phyloP scores from a whole-genome alignment of 805 yeast species.

The Nakazawaea pomicola region DNA sequence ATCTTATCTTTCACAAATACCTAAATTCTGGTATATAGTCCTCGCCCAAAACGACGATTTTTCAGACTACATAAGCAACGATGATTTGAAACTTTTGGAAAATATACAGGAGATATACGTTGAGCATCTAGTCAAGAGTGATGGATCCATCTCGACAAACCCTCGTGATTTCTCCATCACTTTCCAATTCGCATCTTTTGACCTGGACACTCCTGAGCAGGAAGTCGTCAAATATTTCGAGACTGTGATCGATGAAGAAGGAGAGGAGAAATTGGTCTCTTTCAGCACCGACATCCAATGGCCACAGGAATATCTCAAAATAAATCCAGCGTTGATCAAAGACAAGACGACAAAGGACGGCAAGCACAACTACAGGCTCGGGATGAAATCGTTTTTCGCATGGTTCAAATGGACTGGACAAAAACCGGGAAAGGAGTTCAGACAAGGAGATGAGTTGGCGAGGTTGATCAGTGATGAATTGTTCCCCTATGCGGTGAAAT shows the following conservation, averaged over 20 bases:
- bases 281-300: conserved; percentile 53
- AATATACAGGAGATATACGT: conserved; percentile 59
- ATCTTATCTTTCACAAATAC: conserved; percentile 44
- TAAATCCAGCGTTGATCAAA: conserved; percentile 50
- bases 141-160: conserved; percentile 27
- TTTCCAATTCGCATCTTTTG: conserved; percentile 46
- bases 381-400: conserved; percentile 81
- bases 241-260: conserved; percentile 38
- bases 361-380: conserved; percentile 57
- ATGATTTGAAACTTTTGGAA: conserved; percentile 75
- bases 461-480: conserved; percentile 70
- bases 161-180: conserved; percentile 57
- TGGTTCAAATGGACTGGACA: conserved; percentile 85
- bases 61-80: conserved; percentile 69
- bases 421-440: conserved; percentile 71
- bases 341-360: conserved; percentile 41
- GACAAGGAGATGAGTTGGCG: conserved; percentile 77
- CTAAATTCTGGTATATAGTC: conserved; percentile 85
- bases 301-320: conserved; percentile 58
- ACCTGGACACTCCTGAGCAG: conserved; percentile 51
- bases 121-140: conserved; percentile 38
- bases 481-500: conserved; percentile 80
- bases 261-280: conserved; percentile 52
- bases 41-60: conserved; percentile 81
- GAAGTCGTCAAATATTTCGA: conserved; percentile 56